These are phyloP conservation scores for Colletotrichum agaves DNA, from an alignment of 2,329 filamentous ascomycete species.

Conservation along the genomic window DNA sequence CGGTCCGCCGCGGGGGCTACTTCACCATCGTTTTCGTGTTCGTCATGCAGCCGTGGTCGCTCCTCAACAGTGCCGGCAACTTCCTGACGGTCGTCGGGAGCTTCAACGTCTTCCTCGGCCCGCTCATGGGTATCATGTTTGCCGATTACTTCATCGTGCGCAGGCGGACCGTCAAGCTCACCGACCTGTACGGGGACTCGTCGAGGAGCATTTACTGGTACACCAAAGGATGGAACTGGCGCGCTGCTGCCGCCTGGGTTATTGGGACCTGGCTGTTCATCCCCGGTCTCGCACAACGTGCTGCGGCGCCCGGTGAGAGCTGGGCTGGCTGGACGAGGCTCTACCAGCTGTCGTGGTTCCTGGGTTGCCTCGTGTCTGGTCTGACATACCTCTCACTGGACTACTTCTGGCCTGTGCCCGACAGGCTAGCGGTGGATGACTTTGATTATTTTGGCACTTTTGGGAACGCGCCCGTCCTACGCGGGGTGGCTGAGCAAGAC, in stretches of 20 bases:
- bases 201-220: slow-evolving; percentile 39
- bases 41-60: slow-evolving; percentile 38
- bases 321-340: slow-evolving; percentile 41
- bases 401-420: slow-evolving; percentile 38
- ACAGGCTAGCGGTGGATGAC: slow-evolving; percentile 38
- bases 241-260: slow-evolving; percentile 29
- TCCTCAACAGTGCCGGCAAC: slow-evolving; percentile 35
- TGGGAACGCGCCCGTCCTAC: slow-evolving; percentile 18
- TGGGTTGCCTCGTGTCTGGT: slow-evolving; percentile 38
- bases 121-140: slow-evolving; percentile 48
- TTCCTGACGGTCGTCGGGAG: slow-evolving; percentile 42
- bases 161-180: slow-evolving; percentile 48
- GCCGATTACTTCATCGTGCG: slow-evolving; percentile 47
- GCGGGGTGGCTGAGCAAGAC: slow-evolving; percentile 9
- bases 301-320: slow-evolving; percentile 28
- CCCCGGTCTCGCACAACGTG: slow-evolving; percentile 38
- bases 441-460: slow-evolving; percentile 41
- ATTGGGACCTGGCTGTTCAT: slow-evolving; percentile 37
- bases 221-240: slow-evolving; percentile 36
- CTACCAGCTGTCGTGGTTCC: slow-evolving; percentile 41
- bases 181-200: slow-evolving; percentile 43
- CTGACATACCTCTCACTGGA: slow-evolving; percentile 39
- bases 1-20: slow-evolving; percentile 20
- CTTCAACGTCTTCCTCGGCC: slow-evolving; percentile 47
- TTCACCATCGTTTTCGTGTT: slow-evolving; percentile 30